Evolutionary conservation across 306 rosid genomes (phyloP).

Genomic region (Acacia confusa): DNA sequence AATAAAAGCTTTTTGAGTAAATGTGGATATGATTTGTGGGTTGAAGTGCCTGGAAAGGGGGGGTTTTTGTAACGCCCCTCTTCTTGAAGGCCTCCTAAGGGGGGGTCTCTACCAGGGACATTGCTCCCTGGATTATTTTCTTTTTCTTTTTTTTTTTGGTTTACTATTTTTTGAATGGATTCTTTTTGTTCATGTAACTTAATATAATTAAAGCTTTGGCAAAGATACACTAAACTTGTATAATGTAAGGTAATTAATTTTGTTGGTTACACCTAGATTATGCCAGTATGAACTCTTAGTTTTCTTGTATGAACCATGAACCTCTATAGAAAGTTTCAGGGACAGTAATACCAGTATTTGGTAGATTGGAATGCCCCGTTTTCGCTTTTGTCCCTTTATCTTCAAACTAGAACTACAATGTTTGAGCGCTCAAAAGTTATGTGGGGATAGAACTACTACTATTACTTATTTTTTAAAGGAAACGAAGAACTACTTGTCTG

Average conservation of each 20-base stretch:
- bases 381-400: background rate
- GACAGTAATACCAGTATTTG: constrained; percentile 22
- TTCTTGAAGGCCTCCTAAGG: constrained; percentile 40
- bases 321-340: background rate
- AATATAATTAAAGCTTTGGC: background rate
- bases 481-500: background rate
- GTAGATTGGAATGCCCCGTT: background rate
- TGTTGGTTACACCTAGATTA: constrained; percentile 45
- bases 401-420: background rate
- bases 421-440: background rate
- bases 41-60: constrained; percentile 31
- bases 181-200: constrained; percentile 64
- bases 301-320: constrained; percentile 39
- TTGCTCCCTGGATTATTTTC: constrained; percentile 57
- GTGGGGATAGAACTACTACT: background rate
- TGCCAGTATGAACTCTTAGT: constrained; percentile 12
- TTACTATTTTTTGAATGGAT: constrained; percentile 36
- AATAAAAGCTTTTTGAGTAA: constrained; percentile 17
- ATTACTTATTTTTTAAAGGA: background rate
- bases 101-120: constrained; percentile 36
- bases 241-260: background rate
- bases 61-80: constrained; percentile 41
- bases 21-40: constrained; percentile 24
- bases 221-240: background rate
- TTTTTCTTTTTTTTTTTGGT: constrained; percentile 44